Conservation (phyloP, 73 alveolate genomes). For the Breviolum minutum region DNA sequence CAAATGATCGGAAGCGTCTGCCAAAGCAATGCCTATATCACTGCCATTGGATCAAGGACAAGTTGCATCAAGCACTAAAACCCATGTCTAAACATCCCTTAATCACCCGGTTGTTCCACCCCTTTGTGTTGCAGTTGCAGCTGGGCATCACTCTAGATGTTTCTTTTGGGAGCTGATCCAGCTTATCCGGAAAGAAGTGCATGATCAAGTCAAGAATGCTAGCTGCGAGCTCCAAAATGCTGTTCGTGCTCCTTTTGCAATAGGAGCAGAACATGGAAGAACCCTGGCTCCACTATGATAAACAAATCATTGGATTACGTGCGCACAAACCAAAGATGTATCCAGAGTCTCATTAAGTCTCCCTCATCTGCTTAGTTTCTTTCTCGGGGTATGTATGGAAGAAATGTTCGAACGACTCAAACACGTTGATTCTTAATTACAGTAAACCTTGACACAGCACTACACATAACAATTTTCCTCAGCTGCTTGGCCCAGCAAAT, state of each 20-base stretch:
- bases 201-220: conserved; percentile 58
- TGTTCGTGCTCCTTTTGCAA: conserved; percentile 40
- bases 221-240: conserved; percentile 69
- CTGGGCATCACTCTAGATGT: conserved; percentile 20
- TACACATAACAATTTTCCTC: not conserved
- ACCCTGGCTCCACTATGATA: not conserved
- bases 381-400: too few species aligned
- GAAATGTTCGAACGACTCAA: too few species aligned
- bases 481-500: not conserved
- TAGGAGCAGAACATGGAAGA: not conserved
- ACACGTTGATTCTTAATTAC: too few species aligned
- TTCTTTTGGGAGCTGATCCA: conserved; percentile 83
- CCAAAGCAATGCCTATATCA: too few species aligned
- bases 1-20: too few species aligned
- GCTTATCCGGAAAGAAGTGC: conserved; percentile 63
- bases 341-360: too few species aligned
- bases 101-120: not conserved
- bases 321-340: too few species aligned
- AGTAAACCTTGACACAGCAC: not conserved
- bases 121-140: not conserved
- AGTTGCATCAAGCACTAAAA: too few species aligned
- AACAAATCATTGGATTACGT: too few species aligned
- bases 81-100: not conserved
- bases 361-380: too few species aligned
- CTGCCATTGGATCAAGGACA: too few species aligned